Base-by-base conservation (phyloP, 148 eudicot species). In the Camellia lanceoleosa region DNA sequence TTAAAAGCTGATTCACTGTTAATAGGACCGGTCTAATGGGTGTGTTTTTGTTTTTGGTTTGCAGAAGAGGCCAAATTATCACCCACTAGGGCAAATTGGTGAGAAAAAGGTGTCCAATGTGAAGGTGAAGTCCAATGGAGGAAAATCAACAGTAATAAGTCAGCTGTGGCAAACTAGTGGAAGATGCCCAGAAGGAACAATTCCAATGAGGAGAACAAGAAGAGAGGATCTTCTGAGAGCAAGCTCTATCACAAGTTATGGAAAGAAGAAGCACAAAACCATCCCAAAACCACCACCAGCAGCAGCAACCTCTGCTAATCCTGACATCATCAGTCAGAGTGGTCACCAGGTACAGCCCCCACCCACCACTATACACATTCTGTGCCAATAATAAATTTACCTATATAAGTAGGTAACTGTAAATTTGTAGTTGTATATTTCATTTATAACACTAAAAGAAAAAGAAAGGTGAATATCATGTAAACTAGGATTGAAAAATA, bases 21-120 rank as follows among this genome's bases (percentile, higher is more conserved):
- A 30, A 30, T 30, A 30, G 38, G 38, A 30, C 38, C 38, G 38
- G 38, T 30, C 12, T 61, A 42, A 8, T 14, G 16, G 56, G 70
- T 19, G 73, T 19, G 63, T 51, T 61, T 59, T 46, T 77, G 12
- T 43, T 46, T 30, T 30, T 30, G 38, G 42, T 60, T 77, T 61
- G 60, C 71, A 93, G 98, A 82, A 90, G 93, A 89, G 90, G 84
- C 98, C 98, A 54, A 88, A 79, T 78, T 94, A 91, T 81, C 93
- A 90, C 72, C 97, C 98, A 7, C 93, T 89, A 83, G 93, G 94
- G 54, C 66, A 86, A 41, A 85, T 80, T 82, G 88, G 56, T 55
- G 88, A 77, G 52, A 85, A 68, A 79, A 87, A 88, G 80, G 72
- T 65, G 81, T 81, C 73, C 7, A 68, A 3, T 16, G 20, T 51